Base-by-base conservation (phyloP, 208 protist species). In the Novymonas esmeraldas region DNA sequence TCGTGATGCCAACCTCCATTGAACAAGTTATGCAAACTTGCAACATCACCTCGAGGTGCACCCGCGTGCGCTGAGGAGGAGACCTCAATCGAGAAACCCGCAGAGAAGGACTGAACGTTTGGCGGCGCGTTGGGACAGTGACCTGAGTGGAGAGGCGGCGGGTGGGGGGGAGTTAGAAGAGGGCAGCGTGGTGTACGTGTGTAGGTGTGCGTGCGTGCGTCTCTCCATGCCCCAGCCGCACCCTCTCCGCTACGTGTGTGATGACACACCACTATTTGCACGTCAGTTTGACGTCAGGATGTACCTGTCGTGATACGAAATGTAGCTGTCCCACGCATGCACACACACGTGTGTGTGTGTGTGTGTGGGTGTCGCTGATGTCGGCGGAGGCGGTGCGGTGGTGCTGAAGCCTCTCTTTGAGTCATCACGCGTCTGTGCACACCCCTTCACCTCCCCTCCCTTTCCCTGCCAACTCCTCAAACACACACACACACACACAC, bases 71-170 rank as follows among this genome's bases (percentile, higher is more conserved):
- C 34, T 44, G 20, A 54, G 62, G 62, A 67, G 10, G 62, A 67
- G 31, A 56, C 16, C 18, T 7, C 36, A 67, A 56, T 46, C 44
- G 24, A 34, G 34, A 52, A 67, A 67, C 49, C 50, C 62, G 62
- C 62, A 67, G 62, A 67, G 62, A 67, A 67, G 51, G 62, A 50
- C 62, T 67, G 62, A 67, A 39, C 62, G 33, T 16, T 56, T 31
- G 51, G 38, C 2, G n/a, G n/a, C n/a, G n/a, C n/a, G n/a, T n/a
- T n/a, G n/a, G n/a, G n/a, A n/a, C n/a, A n/a, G n/a, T n/a, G n/a
- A n/a, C n/a, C n/a, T n/a, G 31, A 56, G 11, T 39, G 18, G 14
- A 7, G 29, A 24, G 31, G 51, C 26, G 31, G 31, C 4, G 9
- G 2, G 3, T 4, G 14, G 29, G 29, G 16, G 51, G 9, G 16